These are phyloP conservation scores for Fonsecaea multimorphosa DNA, from an alignment of 2,329 filamentous ascomycete species.

Conservation along the genomic window DNA sequence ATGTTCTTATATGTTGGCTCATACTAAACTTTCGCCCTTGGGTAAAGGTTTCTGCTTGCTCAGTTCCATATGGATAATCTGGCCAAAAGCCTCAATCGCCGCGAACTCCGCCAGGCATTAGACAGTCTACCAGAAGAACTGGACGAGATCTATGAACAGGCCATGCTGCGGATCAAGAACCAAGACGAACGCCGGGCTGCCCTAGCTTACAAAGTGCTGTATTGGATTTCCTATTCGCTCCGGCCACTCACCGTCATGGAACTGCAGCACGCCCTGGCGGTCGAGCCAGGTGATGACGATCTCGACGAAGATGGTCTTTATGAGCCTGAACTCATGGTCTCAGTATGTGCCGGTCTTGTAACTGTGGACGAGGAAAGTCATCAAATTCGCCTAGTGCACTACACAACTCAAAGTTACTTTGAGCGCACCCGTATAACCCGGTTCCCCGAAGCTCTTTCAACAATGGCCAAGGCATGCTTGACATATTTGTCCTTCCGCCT, in stretches of 20 bases:
- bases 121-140: no score
- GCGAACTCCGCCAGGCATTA: no score
- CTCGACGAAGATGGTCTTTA: slow-evolving; percentile 38
- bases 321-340: slow-evolving; percentile 33
- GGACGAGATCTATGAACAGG: no score
- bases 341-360: slow-evolving; percentile 40
- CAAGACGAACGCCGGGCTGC: no score
- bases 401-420: slow-evolving; percentile 57
- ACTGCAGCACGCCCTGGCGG: slow-evolving; percentile 41
- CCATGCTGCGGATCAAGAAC: no score
- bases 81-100: no score
- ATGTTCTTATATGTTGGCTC: no score
- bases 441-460: slow-evolving; percentile 33
- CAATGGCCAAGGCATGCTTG: slow-evolving; percentile 25
- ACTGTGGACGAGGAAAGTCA: slow-evolving; percentile 35
- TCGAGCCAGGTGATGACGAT: slow-evolving; percentile 31
- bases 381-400: slow-evolving; percentile 47
- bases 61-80: slow-evolving; percentile 7
- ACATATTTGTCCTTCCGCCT: not conserved
- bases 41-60: slow-evolving; percentile 25
- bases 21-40: no score
- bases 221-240: slow-evolving; percentile 35
- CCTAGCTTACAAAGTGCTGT: slow-evolving; percentile 22
- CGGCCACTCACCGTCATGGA: slow-evolving; percentile 35
- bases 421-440: slow-evolving; percentile 34